These are phyloP conservation scores for Candida sithepensis DNA, from an alignment of 805 yeast species.

Conservation along the genomic window DNA sequence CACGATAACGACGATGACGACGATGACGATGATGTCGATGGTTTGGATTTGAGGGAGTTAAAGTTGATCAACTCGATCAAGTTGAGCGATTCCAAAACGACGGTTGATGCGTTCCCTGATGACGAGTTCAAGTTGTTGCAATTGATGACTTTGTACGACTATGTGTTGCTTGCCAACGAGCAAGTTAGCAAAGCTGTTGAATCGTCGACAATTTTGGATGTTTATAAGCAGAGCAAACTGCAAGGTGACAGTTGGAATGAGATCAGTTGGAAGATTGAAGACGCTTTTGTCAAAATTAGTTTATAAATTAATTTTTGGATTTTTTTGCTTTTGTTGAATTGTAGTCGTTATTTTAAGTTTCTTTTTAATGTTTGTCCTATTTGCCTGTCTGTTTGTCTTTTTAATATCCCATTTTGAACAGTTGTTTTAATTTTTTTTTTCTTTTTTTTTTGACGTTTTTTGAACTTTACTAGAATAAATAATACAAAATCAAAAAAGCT, in stretches of 20 bases:
- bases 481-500: too few relatives aligned
- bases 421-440: neutral
- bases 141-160: constrained; percentile 35
- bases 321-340: too few relatives aligned
- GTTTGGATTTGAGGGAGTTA: constrained; percentile 18
- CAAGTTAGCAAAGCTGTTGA: constrained; percentile 14
- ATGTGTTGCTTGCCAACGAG: constrained; percentile 18
- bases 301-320: neutral
- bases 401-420: too few relatives aligned
- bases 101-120: constrained; percentile 18
- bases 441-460: too few relatives aligned
- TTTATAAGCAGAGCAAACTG: constrained; percentile 19
- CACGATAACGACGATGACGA: constrained; percentile 15
- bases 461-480: too few relatives aligned
- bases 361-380: too few relatives aligned
- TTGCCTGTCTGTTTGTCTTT: too few relatives aligned
- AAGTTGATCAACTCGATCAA: constrained; percentile 22
- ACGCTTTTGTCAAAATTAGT: constrained; percentile 9
- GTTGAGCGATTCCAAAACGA: constrained; percentile 23
- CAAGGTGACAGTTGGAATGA: constrained; percentile 25
- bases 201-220: constrained; percentile 12
- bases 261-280: constrained; percentile 25
- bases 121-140: constrained; percentile 36
- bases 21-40: constrained; percentile 11
- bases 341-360: neutral